phyloP scores from a whole-genome alignment of 2,329 filamentous ascomycete species.

The Didymella keratinophila region DNA sequence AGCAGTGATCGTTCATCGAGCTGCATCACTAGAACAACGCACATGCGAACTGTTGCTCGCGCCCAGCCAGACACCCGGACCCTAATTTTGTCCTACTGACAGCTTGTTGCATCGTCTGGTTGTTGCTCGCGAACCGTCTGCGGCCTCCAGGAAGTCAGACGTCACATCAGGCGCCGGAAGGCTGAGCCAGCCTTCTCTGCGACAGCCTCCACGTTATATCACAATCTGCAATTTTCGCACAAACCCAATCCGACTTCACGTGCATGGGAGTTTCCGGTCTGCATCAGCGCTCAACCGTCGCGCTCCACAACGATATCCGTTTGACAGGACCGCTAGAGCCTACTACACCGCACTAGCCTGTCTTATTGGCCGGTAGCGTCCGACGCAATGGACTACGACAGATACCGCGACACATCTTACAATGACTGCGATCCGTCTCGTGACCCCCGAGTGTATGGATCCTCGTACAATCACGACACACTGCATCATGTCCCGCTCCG shows the following conservation, averaged over 20 bases:
- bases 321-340: slow-evolving; percentile 10
- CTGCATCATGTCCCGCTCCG: slow-evolving; percentile 35
- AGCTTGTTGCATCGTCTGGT: slow-evolving; percentile 16
- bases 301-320: slow-evolving; percentile 7
- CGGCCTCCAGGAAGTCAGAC: slow-evolving; percentile 23
- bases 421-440: slow-evolving; percentile 14
- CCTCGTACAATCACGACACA: slow-evolving; percentile 37
- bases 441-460: slow-evolving; percentile 23
- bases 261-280: slow-evolving; percentile 12
- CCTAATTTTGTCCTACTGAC: slow-evolving; percentile 13
- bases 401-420: slow-evolving; percentile 44
- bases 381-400: slow-evolving; percentile 46
- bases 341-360: slow-evolving; percentile 9
- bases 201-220: slow-evolving; percentile 13
- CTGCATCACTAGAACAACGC: slow-evolving; percentile 19
- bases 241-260: background rate
- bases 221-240: slow-evolving; percentile 3
- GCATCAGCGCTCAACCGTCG: slow-evolving; percentile 10
- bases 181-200: slow-evolving; percentile 26
- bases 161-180: slow-evolving; percentile 27
- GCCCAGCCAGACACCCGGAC: slow-evolving; percentile 24
- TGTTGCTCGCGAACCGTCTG: slow-evolving; percentile 16
- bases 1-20: slow-evolving; percentile 15
- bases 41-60: slow-evolving; percentile 20
- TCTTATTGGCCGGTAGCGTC: slow-evolving; percentile 11